Conservation (phyloP, 2,329 filamentous ascomycete genomes). For the Arthrinium puccinioides region DNA sequence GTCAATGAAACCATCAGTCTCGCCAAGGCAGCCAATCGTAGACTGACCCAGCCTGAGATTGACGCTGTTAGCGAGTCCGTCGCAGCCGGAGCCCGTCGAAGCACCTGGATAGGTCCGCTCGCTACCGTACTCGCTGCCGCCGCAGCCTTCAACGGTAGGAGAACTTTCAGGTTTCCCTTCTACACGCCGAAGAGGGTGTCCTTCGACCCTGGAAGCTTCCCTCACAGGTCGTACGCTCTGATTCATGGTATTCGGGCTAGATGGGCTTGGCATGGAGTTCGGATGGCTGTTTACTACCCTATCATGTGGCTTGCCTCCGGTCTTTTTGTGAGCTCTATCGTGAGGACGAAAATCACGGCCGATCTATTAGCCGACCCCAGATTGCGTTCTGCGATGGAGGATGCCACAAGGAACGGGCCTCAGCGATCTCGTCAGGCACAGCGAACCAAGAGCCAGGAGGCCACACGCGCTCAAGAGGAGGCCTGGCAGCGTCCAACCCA, state of each 20-base stretch:
- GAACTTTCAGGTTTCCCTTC: slow-evolving; percentile 32
- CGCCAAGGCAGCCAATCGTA: slow-evolving; percentile 9
- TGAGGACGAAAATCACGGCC: slow-evolving; percentile 14
- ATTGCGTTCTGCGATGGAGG: no score
- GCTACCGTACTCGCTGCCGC: slow-evolving; percentile 13
- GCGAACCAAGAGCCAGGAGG: no score
- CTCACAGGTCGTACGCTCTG: slow-evolving; percentile 12
- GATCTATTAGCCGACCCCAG: slow-evolving; percentile 19
- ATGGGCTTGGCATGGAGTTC: slow-evolving; percentile 26
- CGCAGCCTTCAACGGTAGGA: slow-evolving; percentile 20
- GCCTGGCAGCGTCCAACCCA: no score
- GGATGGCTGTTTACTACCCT: slow-evolving; percentile 26
- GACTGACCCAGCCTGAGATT: slow-evolving; percentile 18
- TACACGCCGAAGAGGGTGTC: slow-evolving; percentile 24
- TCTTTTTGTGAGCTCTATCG: slow-evolving; percentile 22
- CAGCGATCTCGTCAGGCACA: no score
- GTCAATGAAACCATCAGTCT: background rate
- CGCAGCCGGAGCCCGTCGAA: slow-evolving; percentile 19
- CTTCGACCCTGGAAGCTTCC: slow-evolving; percentile 25
- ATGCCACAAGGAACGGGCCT: no score
- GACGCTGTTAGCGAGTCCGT: slow-evolving; percentile 17
- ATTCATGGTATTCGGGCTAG: slow-evolving; percentile 18
- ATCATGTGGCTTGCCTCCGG: slow-evolving; percentile 15
- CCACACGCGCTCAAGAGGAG: no score
- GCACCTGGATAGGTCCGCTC: slow-evolving; percentile 20